Evolutionary conservation across 2,329 filamentous ascomycete species (phyloP).

Genomic region (Aspergillus terreus): DNA sequence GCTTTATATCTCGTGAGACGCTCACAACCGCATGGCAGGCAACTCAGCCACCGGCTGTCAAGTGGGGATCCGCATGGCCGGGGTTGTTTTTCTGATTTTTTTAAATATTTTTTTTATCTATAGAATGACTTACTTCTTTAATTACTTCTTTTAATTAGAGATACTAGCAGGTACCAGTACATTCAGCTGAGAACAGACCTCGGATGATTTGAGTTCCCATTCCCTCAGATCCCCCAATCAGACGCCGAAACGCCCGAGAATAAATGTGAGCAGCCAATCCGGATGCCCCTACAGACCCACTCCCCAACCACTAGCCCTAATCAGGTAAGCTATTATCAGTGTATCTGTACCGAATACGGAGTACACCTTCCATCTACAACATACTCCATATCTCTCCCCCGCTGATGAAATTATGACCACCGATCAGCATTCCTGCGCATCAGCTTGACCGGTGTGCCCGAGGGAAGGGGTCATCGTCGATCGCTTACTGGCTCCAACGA

Average conservation of each 20-base stretch:
- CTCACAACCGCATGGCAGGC: constrained; percentile 1
- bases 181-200: not conserved
- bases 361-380: too few species aligned
- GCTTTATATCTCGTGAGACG: constrained; percentile 13
- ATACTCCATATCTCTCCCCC: too few species aligned
- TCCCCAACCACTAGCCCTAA: too few species aligned
- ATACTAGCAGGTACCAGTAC: not conserved
- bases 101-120: constrained; percentile 1
- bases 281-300: too few species aligned
- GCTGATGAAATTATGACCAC: not conserved
- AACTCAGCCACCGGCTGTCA: constrained; percentile 8
- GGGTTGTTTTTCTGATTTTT: constrained; percentile 6
- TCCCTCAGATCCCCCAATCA: too few species aligned
- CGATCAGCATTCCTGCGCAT: not conserved
- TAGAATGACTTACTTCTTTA: not conserved
- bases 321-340: too few species aligned
- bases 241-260: too few species aligned
- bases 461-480: not conserved
- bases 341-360: too few species aligned
- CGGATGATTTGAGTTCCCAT: not conserved
- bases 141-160: not conserved
- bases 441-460: not conserved
- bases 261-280: too few species aligned
- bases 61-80: constrained; percentile 12
- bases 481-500: not conserved